These are phyloP conservation scores for Ganoderma leucocontextum DNA, from an alignment of 1,284 basidiomycete species.

Conservation along the genomic window DNA sequence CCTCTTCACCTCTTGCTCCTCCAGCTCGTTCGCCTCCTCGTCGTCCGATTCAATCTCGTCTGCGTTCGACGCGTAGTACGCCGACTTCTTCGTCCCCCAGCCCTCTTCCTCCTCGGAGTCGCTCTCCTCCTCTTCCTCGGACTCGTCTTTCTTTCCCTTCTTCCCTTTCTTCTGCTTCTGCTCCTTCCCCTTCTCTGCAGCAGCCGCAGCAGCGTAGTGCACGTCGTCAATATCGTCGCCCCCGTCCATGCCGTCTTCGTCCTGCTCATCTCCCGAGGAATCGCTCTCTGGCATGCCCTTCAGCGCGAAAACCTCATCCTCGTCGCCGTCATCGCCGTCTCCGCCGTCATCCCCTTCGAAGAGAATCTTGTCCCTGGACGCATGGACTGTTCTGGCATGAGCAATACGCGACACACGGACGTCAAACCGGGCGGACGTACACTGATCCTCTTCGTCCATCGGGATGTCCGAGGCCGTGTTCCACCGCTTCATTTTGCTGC, in stretches of 20 bases:
- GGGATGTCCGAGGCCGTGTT: constrained; percentile 71
- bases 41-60: constrained; percentile 83
- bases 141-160: constrained; percentile 43
- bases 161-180: constrained; percentile 47
- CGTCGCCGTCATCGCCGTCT: constrained; percentile 56
- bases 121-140: constrained; percentile 46
- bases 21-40: constrained; percentile 86
- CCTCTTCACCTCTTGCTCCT: constrained; percentile 87
- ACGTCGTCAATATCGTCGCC: constrained; percentile 50
- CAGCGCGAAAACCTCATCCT: constrained; percentile 81
- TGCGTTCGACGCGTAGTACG: constrained; percentile 89
- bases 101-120: constrained; percentile 67
- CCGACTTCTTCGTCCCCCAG: constrained; percentile 82
- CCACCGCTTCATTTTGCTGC: constrained; percentile 68
- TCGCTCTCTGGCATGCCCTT: constrained; percentile 54
- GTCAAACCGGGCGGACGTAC: constrained; percentile 49
- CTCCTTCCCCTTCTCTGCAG: constrained; percentile 45
- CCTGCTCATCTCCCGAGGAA: constrained; percentile 55
- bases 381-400: constrained; percentile 59
- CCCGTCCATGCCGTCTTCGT: constrained; percentile 51
- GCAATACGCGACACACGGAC: constrained; percentile 6
- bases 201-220: constrained; percentile 33
- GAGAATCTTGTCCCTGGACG: constrained; percentile 79
- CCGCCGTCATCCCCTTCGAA: constrained; percentile 63
- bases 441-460: constrained; percentile 79